These are phyloP conservation scores for Gossypium raimondii DNA, from an alignment of 345 rosid species.

Conservation along the genomic window DNA sequence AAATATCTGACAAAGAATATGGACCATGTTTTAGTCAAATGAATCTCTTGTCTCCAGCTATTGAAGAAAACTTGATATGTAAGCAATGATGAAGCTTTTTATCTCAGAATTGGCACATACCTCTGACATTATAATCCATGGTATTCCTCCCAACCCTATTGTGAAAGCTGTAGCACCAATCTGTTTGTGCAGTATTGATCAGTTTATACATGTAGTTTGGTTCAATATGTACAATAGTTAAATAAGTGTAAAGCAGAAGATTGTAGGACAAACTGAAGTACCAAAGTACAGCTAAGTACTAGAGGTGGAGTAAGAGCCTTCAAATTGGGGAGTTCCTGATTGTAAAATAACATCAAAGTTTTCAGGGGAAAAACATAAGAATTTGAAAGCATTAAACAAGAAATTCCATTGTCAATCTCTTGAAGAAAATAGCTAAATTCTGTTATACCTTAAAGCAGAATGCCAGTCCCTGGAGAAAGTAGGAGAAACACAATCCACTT, in stretches of 20 bases:
- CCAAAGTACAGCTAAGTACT: conserved; percentile 19
- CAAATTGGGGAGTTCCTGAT: conserved; percentile 23
- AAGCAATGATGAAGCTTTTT: background rate
- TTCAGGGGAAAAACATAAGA: background rate
- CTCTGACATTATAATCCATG: conserved; percentile 48
- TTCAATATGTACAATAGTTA: background rate
- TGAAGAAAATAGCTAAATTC: background rate
- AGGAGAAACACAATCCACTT: no score
- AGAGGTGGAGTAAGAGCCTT: conserved; percentile 28
- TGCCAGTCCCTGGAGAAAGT: no score
- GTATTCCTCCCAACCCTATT: conserved; percentile 38
- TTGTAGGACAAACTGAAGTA: background rate
- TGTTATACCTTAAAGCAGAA: no score
- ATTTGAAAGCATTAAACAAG: background rate
- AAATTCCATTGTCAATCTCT: background rate
- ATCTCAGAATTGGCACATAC: conserved; percentile 16
- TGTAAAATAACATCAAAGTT: background rate
- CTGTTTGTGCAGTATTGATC: conserved; percentile 24
- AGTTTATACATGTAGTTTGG: background rate
- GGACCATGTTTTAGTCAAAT: conserved; percentile 6
- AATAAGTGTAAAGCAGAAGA: background rate
- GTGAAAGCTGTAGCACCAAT: conserved; percentile 22
- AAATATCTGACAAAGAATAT: conserved; percentile 32
- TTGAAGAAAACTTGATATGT: background rate
- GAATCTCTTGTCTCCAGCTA: background rate